Conservation (phyloP, 768 basidiomycete species). For the Tulasnella sp. region DNA sequence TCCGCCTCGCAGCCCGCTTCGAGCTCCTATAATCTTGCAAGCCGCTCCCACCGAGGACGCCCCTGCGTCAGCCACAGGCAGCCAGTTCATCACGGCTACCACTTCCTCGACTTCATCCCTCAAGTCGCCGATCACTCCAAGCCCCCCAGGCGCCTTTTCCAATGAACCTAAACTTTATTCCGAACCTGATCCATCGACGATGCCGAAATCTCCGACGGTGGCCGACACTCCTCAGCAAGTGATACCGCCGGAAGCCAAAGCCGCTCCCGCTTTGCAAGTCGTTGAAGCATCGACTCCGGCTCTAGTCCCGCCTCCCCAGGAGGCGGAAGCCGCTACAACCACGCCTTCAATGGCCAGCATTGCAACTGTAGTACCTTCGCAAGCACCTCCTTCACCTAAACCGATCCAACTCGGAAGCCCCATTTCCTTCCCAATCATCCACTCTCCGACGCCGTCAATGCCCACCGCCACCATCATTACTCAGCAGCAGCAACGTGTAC, state of each 20-base stretch:
- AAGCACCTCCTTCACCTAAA: not conserved
- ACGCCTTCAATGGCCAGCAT: not conserved
- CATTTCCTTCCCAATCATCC: not conserved
- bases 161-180: conserved; percentile 18
- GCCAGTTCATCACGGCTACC: not conserved
- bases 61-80: not conserved
- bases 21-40: not conserved
- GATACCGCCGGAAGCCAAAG: not conserved
- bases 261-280: not conserved
- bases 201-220: not conserved
- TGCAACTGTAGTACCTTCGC: not conserved
- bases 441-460: not conserved
- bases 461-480: not conserved
- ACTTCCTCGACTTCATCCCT: not conserved
- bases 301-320: not conserved
- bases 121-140: not conserved
- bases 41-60: not conserved
- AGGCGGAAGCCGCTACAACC: not conserved
- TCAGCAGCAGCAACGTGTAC: not conserved
- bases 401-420: not conserved
- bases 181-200: not conserved
- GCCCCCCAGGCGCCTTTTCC: conserved; percentile 5
- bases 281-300: not conserved
- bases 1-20: not conserved
- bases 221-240: not conserved